These are phyloP conservation scores for Ballota nigra DNA, from an alignment of 257 asterid genomes.

Conservation along the genomic window DNA sequence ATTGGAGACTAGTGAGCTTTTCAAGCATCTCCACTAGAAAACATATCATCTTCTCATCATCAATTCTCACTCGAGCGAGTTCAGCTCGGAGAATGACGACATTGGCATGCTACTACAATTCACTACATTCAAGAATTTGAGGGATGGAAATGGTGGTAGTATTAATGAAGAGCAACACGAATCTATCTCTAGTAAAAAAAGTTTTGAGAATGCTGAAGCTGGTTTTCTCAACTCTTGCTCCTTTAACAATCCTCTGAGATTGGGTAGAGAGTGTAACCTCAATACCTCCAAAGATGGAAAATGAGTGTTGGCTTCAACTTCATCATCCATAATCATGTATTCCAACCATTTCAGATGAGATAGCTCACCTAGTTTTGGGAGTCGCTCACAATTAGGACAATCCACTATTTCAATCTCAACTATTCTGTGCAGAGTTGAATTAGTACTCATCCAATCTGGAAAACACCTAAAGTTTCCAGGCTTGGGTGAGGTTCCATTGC, in stretches of 20 bases:
- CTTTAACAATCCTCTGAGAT: conserved; percentile 16
- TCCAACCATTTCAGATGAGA: neutral
- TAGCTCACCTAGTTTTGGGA: no score
- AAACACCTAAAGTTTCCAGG: neutral
- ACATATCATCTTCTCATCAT: neutral
- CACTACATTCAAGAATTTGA: neutral
- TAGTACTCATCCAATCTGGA: neutral
- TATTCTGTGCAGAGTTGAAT: no score
- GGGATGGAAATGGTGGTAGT: neutral
- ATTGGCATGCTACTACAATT: conserved; percentile 1
- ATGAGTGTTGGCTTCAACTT: neutral
- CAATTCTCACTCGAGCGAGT: conserved; percentile 5
- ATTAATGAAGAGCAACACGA: conserved; percentile 7
- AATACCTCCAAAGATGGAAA: conserved; percentile 18
- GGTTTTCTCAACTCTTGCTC: neutral
- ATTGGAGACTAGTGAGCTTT: neutral
- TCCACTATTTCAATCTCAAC: neutral
- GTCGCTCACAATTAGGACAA: neutral
- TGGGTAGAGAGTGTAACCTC: neutral
- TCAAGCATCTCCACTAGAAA: neutral
- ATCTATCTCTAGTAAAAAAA: neutral
- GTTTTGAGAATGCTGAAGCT: conserved; percentile 1
- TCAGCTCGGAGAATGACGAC: neutral
- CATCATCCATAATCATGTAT: conserved; percentile 16
- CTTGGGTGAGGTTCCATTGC: conserved; percentile 28